Base-by-base conservation (phyloP, 2,329 filamentous ascomycete genomes). In the Aspergillus ochraceus region DNA sequence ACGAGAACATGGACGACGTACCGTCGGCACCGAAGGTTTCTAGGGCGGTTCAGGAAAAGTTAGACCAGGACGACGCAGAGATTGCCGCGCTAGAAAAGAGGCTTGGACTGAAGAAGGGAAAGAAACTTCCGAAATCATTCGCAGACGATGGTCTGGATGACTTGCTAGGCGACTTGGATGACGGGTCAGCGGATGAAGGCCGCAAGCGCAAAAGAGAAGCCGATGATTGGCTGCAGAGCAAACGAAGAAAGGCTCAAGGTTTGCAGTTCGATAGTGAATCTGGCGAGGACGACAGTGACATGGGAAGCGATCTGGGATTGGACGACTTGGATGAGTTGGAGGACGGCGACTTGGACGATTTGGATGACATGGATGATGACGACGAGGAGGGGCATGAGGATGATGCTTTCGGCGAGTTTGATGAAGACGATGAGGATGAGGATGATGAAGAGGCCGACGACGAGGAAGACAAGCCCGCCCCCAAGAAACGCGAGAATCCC, bases 31-130 rank as follows among this genome's bases (percentile, higher is more conserved):
- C 47, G 3, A 70, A 71, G 54, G 55, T 76, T 24, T 74, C 79
- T 0, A 71, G 70, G 60, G 68, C 67, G 0, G 79, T 87, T n/a
- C 86, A 83, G 70, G 84, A 88, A 3, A 86, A 85, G 66, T 79
- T 97, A 4, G 88, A 86, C 0, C 82, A 91, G 62, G 94, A 99
- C 60, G 92, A 98, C 70, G 90, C 88, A 2, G 92, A 97, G 67
- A 98, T 99, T 66, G 88, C 89, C 20, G 88, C 88, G 2, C 80
- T 97, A 32, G 95, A 99, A 78, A 92, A 89, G 74, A 96, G 91
- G 70, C 79, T 99, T 3, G 94, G 95, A 0, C 83, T 97, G 6
- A 91, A 88, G 71, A 86, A 87, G 24, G 89, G 89, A 61, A 96
- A 92, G 70, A 88, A 85, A 32, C 75, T 91, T 5, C 88, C 88